Evolutionary conservation across 2,329 filamentous ascomycete species (phyloP), one percentile per base, ranked within the genome.

Genomic region (Huntiella savannae): DNA sequence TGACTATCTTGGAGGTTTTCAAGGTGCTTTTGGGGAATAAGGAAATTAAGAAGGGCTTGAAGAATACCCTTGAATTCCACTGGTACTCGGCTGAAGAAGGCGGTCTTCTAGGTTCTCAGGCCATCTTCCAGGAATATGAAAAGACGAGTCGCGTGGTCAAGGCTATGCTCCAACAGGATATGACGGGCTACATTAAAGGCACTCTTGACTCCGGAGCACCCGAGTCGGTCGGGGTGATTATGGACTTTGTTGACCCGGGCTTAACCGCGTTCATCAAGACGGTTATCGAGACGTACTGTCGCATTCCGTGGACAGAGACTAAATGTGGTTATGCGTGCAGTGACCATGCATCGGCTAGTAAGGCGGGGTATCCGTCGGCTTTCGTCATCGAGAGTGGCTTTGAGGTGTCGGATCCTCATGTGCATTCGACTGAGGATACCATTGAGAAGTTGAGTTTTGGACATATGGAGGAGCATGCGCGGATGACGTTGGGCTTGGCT

Each of bases 121-220:
- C 82, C 46, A 82, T 96, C 60, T 96, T 95, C 67, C 70, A 73
- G 43, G 65, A 73, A 5, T 96, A 96, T 58, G 78, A 82, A 62
- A 75, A 78, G 59, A 63, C 73, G 16, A 70, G 72, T 32, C 73
- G 79, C 19, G 77, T 88, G 53, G 71, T 96, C 60, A 92, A 88
- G 65, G 88, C 88, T 33, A 96, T 96, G 91, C 73, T 96, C 46
- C 88, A 96, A 66, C 88, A 96, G 63, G 88, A 96, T 62, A 96
- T 96, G 88, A 93, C 85, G 1, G 88, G 88, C 13, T 95, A 81
- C 59, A 73, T 86, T 4, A 76, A 87, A 59, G 79, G 78, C 56
- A 93, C 86, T 0, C 64, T 91, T 15, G 82, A 91, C 53, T 79
- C 83, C 3, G 86, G 86, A 49, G 70, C 83, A 61, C 72, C 77